Evolutionary conservation across 371 early-diverging fungal genomes (phyloP).

Genomic region (Chytridiales sp.): DNA sequence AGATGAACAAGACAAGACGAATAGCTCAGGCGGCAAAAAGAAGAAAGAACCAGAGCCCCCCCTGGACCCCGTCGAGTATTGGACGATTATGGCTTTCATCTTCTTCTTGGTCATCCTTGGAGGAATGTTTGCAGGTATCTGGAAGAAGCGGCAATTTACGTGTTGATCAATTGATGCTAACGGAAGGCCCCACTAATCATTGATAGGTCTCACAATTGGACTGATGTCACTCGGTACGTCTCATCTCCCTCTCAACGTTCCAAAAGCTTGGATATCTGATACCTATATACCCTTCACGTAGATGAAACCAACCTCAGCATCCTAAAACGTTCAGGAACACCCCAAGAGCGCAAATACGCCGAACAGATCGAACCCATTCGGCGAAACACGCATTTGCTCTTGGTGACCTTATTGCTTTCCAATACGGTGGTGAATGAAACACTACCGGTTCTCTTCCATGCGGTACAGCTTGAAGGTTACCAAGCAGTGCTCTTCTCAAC

Average conservation of each 20-base stretch:
- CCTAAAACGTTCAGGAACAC: conserved; percentile 59
- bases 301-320: conserved; percentile 55
- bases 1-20: no score
- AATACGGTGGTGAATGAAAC: conserved; percentile 94
- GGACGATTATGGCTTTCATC: conserved; percentile 32
- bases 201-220: conserved; percentile 70
- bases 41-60: conserved; percentile 20
- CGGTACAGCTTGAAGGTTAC: conserved; percentile 66
- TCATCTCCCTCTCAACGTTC: neutral
- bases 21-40: neutral
- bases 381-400: conserved; percentile 76
- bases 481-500: conserved; percentile 88
- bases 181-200: neutral
- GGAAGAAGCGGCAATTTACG: neutral
- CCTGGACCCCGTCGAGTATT: conserved; percentile 29
- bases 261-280: neutral
- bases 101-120: conserved; percentile 66
- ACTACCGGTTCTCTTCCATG: conserved; percentile 76
- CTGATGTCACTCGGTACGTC: conserved; percentile 69
- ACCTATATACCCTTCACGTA: neutral
- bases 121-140: conserved; percentile 76
- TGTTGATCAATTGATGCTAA: conserved; percentile 10
- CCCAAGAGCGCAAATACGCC: conserved; percentile 64
- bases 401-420: conserved; percentile 84
- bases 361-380: conserved; percentile 66